phyloP scores from a whole-genome alignment of 495 filamentous ascomycete species.

The Lindgomyces ingoldianus region DNA sequence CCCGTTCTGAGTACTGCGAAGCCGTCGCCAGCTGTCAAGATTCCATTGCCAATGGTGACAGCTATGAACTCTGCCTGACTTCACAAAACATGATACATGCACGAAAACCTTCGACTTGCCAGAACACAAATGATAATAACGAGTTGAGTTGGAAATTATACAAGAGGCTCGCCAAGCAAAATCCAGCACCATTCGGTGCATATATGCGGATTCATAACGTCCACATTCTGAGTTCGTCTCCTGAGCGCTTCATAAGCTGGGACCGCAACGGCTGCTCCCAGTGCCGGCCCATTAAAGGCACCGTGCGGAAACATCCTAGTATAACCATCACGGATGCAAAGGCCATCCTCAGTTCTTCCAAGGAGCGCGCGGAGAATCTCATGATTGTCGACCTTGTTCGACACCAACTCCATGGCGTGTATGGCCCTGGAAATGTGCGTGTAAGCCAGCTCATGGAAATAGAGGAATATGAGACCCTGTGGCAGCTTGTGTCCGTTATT shows the following conservation, averaged over 20 bases:
- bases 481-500: slow-evolving; percentile 85
- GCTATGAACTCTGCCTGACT: slow-evolving; percentile 92
- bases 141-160: slow-evolving; percentile 67
- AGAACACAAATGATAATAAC: slow-evolving; percentile 27
- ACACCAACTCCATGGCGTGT: slow-evolving; percentile 84
- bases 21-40: slow-evolving; percentile 71
- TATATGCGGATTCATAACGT: slow-evolving; percentile 66
- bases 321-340: slow-evolving; percentile 70
- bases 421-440: slow-evolving; percentile 63
- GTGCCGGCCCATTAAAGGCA: slow-evolving; percentile 92
- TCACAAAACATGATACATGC: slow-evolving; percentile 66
- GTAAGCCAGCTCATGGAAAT: slow-evolving; percentile 76
- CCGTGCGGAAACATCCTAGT: slow-evolving; percentile 68
- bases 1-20: slow-evolving; percentile 56
- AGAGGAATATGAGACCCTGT: slow-evolving; percentile 87
- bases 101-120: slow-evolving; percentile 27
- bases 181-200: slow-evolving; percentile 85
- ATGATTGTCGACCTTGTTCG: slow-evolving; percentile 97
- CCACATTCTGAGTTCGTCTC: slow-evolving; percentile 80
- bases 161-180: slow-evolving; percentile 65
- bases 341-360: slow-evolving; percentile 68
- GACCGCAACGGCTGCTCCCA: slow-evolving; percentile 57
- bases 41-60: slow-evolving; percentile 73
- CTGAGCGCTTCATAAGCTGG: slow-evolving; percentile 87
- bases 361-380: slow-evolving; percentile 93